Evolutionary conservation across 164 flowering plant species (phyloP), one percentile per base, ranked within the genome.

Genomic region (Berberis thunbergii): DNA sequence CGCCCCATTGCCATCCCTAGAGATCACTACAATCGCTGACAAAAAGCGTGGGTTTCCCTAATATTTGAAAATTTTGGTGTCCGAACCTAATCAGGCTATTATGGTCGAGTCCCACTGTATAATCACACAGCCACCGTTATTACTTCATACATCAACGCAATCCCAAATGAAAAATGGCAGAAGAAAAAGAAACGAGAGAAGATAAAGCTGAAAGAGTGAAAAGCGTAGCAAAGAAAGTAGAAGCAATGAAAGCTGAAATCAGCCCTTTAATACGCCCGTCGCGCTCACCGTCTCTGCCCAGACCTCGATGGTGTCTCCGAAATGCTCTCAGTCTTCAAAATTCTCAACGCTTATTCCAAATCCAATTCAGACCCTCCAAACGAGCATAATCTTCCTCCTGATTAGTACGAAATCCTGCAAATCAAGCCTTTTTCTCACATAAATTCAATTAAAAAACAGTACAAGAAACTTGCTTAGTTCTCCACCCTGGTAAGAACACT

Each of bases 401-500:
- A 86, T 64, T 89, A 83, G 80, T 93, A 93, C 80, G 69, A 69
- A 45, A 75, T 87, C 55, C 89, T 93, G 43, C 79, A 80, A 70
- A 73, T 83, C 11, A 86, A 86, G 57, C 92, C 91, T 3, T 90
- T 88, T 68, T 75, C 96, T 41, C 84, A 83, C 57, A 73, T 75
- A 38, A 81, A 80, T 66, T 43, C 76, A 41, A 79, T 92, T 44
- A 81, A 76, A 66, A 83, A 79, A 62, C 87, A 84, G 78, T 89
- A 86, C 70, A 82, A 75, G 73, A 84, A 81, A 70, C 86, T 92
- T 3, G 97, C 96, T 46, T 88, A 13, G 26, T 70, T n/a, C 70
- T 92, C 11, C 97, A 88, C 59, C 96, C 97, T 2, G 97, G 88
- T 66, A 92, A 90, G 73, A 88, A 78, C 70, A 62, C 79, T 1